Base-by-base conservation (phyloP, 306 rosid genomes). In the Vigna mungo region DNA sequence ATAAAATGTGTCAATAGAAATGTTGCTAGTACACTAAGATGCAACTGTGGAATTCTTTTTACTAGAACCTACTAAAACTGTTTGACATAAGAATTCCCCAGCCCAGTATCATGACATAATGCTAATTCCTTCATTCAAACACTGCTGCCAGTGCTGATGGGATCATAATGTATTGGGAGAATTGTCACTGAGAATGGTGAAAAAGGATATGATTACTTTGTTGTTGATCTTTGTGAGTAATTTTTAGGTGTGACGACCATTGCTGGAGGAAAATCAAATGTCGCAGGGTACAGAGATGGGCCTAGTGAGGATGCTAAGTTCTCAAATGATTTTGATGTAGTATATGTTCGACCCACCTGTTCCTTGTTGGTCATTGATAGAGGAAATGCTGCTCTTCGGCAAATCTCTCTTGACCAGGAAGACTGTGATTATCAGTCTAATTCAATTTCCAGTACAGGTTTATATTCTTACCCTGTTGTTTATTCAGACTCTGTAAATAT, bases 301-400 rank as follows among this genome's bases (percentile, higher is more conserved):
- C 99, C 99, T 9, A 90, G 99, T 20, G 99, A 95, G 83, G 97
- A 95, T 85, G 97, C 99, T 2, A 90, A 92, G 83, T 95, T 95
- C 87, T 95, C 99, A 11, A 95, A 90, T 71, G 97, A 95, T 87
- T 95, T 95, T 74, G 99, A 95, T 80, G 88, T 95, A 59, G 85
- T 95, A 27, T 95, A 95, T 83, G 73, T 95, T 74, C 82, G 89
- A 60, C 89, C 96, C 18, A 89, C 94, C 73, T 95, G 99, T 86
- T 95, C 97, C 34, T 89, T 95, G 83, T 84, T 95, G 87, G 99
- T 95, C 55, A 81, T 95, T 82, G 99, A 95, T 67, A 89, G 99
- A 86, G 99, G 99, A 73, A 95, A 95, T 78, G 97, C 97, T 44
- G 99, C 99, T 65, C 97, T 95, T 64, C 85, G 97, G 55, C 96